Evolutionary conservation across 495 filamentous ascomycete genomes (phyloP), one percentile per base, ranked within the genome.

Genomic region (Xylaria grammica): DNA sequence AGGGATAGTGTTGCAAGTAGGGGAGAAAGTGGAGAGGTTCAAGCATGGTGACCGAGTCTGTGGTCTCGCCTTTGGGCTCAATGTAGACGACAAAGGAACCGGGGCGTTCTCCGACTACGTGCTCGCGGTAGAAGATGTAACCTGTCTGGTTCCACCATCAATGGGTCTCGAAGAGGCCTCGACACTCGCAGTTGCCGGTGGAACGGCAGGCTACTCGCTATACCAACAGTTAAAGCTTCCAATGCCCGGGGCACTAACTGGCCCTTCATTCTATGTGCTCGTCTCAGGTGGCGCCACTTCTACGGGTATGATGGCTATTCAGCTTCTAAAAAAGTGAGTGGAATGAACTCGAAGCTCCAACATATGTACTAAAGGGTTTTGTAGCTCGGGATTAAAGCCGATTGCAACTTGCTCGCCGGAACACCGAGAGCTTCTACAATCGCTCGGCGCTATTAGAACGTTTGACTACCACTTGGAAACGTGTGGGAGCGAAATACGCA

Each of bases 71-170:
- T 72, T 67, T 52, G 72, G 74, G 8, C 52, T 44, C 20, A 62
- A 73, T 34, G 15, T 44, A 3, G 49, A 53, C 2, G 40, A 60
- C 1, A 71, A 73, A 29, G 63, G 66, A 29, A 65, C 65, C 22
- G 80, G 81, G 24, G 75, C 75, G 6, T 73, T 77, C 62, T 74
- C 78, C 30, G 74, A 73, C 53, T 79, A 69, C 52, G 67, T 71
- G n/a, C 55, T 68, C 2, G 63, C 56, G 1, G 40, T 60, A 19
- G 60, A 60, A 22, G 63, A 69, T 17, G 22, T 70, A 19, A 29
- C 22, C 30, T 56, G 24, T 36, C 67, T 63, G 30, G 40, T 72
- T 3, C 77, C 74, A 1, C 60, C 71, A 32, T 59, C 66, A 1
- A 54, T 78, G 42, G 56, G 45, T 17, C 58, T 70, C 34, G 67